Base-by-base conservation (phyloP, 1,139 yeast genomes). In the Debaryomyces singareniensis region DNA sequence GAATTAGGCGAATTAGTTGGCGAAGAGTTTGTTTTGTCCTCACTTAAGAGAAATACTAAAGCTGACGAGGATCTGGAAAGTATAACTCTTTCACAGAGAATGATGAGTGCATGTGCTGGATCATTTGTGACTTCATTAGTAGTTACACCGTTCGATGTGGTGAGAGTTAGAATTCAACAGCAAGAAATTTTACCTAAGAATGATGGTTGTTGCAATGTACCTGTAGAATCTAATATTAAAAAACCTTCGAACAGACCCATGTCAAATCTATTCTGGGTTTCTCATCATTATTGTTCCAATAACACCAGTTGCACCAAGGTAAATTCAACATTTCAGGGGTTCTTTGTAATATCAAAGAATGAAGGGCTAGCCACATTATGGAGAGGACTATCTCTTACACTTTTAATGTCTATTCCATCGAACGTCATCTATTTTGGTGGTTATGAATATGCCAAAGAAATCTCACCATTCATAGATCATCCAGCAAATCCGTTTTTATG, bases 361-460 rank as follows among this genome's bases (percentile, higher is more conserved):
- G 98, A 91, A 54, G 98, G 98, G 0, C 22, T 75, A 0, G 35
- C 68, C 1, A 80, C 96, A 0, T 62, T 93, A 13, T 91, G 96
- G 94, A 62, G 98, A 29, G 98, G 98, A 0, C 68, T 93, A 21
- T 74, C 93, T 0, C 55, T 91, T 16, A 86, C 95, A 0, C 58
- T 91, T 16, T 40, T 86, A 14, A 93, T 91, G 95, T 86, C 96
- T 0, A 64, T 89, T 0, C 99, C 99, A 1, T 75, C 96, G 1
- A 91, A 89, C 46, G 84, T 91, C 34, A 91, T 91, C 5, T 93
- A 91, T 51, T 91, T 87, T 57, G 83, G 95, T 3, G 96, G 97
- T 0, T 91, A 91, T 51, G 99, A 91, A 45, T 73, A 81, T 37
- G 61, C 89, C 28, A 60, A 95, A 41, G 96, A 86, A 45, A 62